A percentile compares a stretch with the other conserved stretches of the same genome.
Evolutionary conservation across 1,284 basidiomycete species (phyloP).

Genomic region (Sphagnurus paluster): DNA sequence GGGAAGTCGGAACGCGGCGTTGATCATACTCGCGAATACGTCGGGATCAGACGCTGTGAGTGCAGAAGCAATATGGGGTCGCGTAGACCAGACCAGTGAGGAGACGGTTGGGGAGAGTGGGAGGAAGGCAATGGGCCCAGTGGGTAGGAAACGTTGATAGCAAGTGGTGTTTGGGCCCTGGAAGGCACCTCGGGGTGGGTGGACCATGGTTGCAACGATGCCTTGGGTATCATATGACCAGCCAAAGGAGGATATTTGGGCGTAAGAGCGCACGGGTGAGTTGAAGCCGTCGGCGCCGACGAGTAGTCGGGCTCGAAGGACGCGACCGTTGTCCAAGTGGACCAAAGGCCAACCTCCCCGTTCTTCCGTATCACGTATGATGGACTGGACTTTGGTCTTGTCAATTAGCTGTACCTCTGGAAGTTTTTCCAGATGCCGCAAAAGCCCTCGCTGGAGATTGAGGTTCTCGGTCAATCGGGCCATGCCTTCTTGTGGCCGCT

Average conservation of each 20-base stretch:
- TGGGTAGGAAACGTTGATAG: conserved; percentile 94
- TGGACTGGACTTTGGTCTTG: conserved; percentile 67
- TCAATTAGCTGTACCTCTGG: conserved; percentile 59
- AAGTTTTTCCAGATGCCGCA: conserved; percentile 51
- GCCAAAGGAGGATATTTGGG: conserved; percentile 86
- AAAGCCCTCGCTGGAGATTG: conserved; percentile 83
- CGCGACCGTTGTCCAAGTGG: conserved; percentile 61
- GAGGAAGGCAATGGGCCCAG: conserved; percentile 94
- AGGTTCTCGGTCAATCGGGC: conserved; percentile 87
- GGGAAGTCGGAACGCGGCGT: conserved; percentile 89
- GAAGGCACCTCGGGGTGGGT: conserved; percentile 59
- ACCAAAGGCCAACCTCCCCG: conserved; percentile 73
- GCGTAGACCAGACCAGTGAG: conserved; percentile 96
- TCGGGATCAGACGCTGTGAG: conserved; percentile 69
- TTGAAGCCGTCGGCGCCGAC: conserved; percentile 94
- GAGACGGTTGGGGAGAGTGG: conserved; percentile 79
- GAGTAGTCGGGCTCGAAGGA: conserved; percentile 69
- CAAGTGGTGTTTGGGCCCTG: conserved; percentile 76
- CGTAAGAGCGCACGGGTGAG: conserved; percentile 89
- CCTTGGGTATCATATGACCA: conserved; percentile 92
- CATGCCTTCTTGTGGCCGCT: conserved; percentile 50
- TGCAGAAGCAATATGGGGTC: conserved; percentile 73
- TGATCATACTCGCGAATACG: conserved; percentile 78
- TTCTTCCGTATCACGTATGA: conserved; percentile 47
- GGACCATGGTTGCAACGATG: conserved; percentile 86